Evolutionary conservation across 495 filamentous ascomycete species (phyloP), one percentile per base, ranked within the genome.

Genomic region (Penicillium nucicola): DNA sequence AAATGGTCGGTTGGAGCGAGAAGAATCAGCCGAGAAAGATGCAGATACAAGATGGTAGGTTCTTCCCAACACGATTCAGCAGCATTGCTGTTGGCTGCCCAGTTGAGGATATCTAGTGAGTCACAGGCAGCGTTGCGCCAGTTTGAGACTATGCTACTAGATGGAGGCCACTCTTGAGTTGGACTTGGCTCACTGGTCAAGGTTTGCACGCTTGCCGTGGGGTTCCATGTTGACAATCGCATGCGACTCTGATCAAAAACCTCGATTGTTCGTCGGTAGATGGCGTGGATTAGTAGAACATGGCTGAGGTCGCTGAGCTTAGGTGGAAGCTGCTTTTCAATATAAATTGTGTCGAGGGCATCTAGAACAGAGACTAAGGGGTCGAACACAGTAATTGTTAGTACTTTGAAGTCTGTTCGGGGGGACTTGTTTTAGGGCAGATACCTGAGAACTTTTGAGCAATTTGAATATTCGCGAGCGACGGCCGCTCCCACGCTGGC

Each of bases 61-160:
- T 45, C 42, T 17, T 45, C 42, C 42, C 42, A 45, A 28, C 42
- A 45, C 20, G 30, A 34, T 45, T 45, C 42, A 20, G 42, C 42
- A 5, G 42, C 15, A 13, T 13, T 15, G 22, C 42, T 45, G 12
- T 45, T 45, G 1, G 42, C 42, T 3, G 42, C 22, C 12, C 42
- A 45, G 17, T 45, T 15, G 14, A 45, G 42, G 20, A 45, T 28
- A 34, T 45, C 42, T 10, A 45, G 42, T 12, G 42, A 45, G 22
- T 45, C 42, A 11, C 42, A 45, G 42, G 42, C 42, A 25, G 42
- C 42, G 30, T 45, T 45, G 42, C 42, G 42, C 42, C 42, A 45
- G 13, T 45, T 45, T 12, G 20, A 30, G 14, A 31, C 12, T 0
- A 15, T 20, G 18, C 25, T 45, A 28, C 42, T 45, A 11, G 42